Evolutionary conservation across 2,329 filamentous ascomycete genomes (phyloP).

Genomic region (Pseudogymnoascus sp.): DNA sequence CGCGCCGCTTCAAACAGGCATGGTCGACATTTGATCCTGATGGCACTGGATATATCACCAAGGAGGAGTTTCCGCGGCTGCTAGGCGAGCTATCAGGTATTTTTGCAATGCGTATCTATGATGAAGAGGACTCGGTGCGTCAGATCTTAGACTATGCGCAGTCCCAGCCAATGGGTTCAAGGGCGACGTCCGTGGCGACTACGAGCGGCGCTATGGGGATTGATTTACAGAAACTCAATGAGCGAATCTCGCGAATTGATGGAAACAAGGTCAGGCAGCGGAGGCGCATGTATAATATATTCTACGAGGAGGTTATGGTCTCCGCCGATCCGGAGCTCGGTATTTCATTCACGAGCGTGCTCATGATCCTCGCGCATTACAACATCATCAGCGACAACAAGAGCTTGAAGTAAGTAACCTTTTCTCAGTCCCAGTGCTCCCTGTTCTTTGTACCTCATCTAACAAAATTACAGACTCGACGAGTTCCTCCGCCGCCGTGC

Average conservation of each 20-base stretch:
- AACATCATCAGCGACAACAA: slow-evolving; percentile 98
- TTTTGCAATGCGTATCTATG: slow-evolving; percentile 96
- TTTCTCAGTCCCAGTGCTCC: not conserved
- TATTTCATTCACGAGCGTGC: slow-evolving; percentile 81
- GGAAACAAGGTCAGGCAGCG: slow-evolving; percentile 64
- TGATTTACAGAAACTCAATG: slow-evolving; percentile 67
- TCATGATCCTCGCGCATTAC: slow-evolving; percentile 96
- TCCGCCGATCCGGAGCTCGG: slow-evolving; percentile 83
- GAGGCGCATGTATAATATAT: slow-evolving; percentile 77
- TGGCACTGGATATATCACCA: slow-evolving; percentile 83
- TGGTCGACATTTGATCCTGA: slow-evolving; percentile 94
- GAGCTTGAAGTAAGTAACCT: slow-evolving; percentile 61
- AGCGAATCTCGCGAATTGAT: slow-evolving; percentile 64
- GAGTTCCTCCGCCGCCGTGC: slow-evolving; percentile 89
- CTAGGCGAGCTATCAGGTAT: slow-evolving; percentile 88
- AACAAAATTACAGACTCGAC: slow-evolving; percentile 56
- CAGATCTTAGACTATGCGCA: slow-evolving; percentile 79
- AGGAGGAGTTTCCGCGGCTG: slow-evolving; percentile 79
- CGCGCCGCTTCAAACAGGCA: slow-evolving; percentile 93
- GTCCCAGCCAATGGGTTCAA: slow-evolving; percentile 25
- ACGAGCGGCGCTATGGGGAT: slow-evolving; percentile 46
- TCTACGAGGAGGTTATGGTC: slow-evolving; percentile 93
- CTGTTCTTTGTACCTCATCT: slow-evolving; percentile 14
- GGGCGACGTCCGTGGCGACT: slow-evolving; percentile 44
- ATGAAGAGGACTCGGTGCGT: slow-evolving; percentile 79